phyloP scores from a whole-genome alignment of 495 filamentous ascomycete species.

The Trichoderma virens region DNA sequence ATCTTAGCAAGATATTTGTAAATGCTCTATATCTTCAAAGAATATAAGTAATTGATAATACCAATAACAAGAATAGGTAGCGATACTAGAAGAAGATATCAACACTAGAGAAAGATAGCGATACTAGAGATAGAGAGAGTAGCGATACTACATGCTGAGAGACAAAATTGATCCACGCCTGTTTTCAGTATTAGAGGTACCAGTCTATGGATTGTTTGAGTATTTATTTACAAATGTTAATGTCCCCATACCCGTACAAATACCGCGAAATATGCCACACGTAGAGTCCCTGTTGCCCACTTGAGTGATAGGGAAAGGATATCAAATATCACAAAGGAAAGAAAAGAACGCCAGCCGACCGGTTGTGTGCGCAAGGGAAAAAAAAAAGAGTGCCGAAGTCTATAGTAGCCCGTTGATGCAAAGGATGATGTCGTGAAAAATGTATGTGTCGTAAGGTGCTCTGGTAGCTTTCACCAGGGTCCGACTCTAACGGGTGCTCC shows the following conservation, averaged over 20 bases:
- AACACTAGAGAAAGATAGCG: too few relatives aligned
- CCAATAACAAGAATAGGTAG: too few relatives aligned
- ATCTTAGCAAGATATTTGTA: too few relatives aligned
- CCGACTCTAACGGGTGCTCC: constrained; percentile 68
- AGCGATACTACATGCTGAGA: background rate
- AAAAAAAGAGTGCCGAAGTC: constrained; percentile 7
- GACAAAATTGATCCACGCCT: background rate
- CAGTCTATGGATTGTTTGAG: background rate
- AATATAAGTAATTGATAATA: too few relatives aligned
- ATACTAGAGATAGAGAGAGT: background rate
- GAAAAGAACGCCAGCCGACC: background rate
- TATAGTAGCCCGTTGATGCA: constrained; percentile 5
- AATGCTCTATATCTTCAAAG: too few relatives aligned
- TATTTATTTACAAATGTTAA: background rate
- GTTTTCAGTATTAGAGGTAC: background rate
- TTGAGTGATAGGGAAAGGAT: constrained; percentile 2
- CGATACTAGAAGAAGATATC: too few relatives aligned
- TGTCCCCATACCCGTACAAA: background rate
- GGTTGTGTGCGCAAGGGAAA: constrained; percentile 1
- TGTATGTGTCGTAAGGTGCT: background rate
- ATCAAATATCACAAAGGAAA: constrained; percentile 6
- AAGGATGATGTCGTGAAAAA: background rate
- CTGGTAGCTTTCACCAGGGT: constrained; percentile 45
- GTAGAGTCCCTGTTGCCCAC: background rate
- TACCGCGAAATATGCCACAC: background rate